These are phyloP conservation scores for Suillus fuscotomentosus DNA, from an alignment of 768 basidiomycete genomes.

Conservation along the genomic window DNA sequence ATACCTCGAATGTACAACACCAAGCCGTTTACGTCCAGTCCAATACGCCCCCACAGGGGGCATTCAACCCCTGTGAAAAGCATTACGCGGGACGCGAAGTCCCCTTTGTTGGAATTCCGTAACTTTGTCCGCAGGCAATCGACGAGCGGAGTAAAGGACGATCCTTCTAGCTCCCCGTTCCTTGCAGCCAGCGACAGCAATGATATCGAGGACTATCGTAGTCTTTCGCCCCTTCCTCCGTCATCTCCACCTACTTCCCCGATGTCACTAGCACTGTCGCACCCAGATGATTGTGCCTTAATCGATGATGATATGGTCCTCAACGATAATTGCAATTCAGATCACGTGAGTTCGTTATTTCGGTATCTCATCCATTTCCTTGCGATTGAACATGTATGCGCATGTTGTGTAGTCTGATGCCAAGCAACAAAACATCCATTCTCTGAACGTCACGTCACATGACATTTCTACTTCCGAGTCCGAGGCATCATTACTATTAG, in stretches of 20 bases:
- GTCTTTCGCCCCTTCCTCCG: conserved; percentile 29
- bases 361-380: not conserved
- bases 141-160: conserved; percentile 2
- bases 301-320: conserved; percentile 8
- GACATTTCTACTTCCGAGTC: not conserved
- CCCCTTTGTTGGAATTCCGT: conserved; percentile 7
- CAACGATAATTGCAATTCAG: conserved; percentile 5
- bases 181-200: conserved; percentile 15
- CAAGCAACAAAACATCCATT: not conserved
- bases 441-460: not conserved
- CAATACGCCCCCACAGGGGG: conserved; percentile 17
- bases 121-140: conserved; percentile 6
- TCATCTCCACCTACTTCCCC: conserved; percentile 48
- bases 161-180: not conserved
- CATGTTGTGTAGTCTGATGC: not conserved
- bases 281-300: conserved; percentile 20
- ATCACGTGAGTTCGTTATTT: conserved; percentile 29
- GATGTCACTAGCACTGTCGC: conserved; percentile 35
- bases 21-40: conserved; percentile 14
- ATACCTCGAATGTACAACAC: conserved; percentile 22
- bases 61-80: conserved; percentile 24
- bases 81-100: not conserved
- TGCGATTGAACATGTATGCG: not conserved
- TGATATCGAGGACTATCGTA: conserved; percentile 16
- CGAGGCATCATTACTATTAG: not conserved